Percentiles rank a stretch among this genome's conserved stretches.
Conservation (phyloP, 202 grass and related monocot genomes). For the Alloteropsis angusta region DNA sequence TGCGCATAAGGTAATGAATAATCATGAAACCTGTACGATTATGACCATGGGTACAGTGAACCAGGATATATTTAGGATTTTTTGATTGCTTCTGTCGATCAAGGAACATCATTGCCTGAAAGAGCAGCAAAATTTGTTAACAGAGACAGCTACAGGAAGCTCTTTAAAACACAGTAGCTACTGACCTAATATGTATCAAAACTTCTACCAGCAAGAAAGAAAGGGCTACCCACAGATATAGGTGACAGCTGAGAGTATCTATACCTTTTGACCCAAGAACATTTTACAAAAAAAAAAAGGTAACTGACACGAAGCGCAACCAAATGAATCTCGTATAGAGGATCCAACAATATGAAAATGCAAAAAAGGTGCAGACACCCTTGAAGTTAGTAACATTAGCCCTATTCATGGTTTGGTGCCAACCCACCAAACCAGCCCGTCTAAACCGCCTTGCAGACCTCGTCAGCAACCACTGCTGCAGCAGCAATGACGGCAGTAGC, state of each 20-base stretch:
- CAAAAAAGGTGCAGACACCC: neutral
- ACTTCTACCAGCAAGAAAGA: neutral
- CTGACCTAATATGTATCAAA: neutral
- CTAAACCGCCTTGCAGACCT: too few species aligned
- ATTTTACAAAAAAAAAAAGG: neutral
- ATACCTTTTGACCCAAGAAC: neutral
- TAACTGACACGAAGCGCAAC: constrained; percentile 1
- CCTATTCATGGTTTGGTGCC: too few species aligned
- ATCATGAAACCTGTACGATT: constrained; percentile 99
- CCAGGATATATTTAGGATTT: constrained; percentile 73
- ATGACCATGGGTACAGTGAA: constrained; percentile 99
- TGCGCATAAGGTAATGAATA: constrained; percentile 88
- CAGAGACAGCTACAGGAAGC: neutral
- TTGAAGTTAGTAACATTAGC: neutral
- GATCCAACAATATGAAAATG: neutral
- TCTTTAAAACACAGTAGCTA: neutral
- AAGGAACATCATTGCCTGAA: constrained; percentile 71
- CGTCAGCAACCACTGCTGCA: too few species aligned
- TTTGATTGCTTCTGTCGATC: constrained; percentile 74
- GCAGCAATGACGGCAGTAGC: too few species aligned
- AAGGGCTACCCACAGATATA: neutral
- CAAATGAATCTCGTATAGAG: neutral
- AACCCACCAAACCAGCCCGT: too few species aligned
- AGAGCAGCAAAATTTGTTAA: neutral
- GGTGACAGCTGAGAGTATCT: neutral